Evolutionary conservation across 1,284 basidiomycete species (phyloP).

Genomic region (Chiua sp.): DNA sequence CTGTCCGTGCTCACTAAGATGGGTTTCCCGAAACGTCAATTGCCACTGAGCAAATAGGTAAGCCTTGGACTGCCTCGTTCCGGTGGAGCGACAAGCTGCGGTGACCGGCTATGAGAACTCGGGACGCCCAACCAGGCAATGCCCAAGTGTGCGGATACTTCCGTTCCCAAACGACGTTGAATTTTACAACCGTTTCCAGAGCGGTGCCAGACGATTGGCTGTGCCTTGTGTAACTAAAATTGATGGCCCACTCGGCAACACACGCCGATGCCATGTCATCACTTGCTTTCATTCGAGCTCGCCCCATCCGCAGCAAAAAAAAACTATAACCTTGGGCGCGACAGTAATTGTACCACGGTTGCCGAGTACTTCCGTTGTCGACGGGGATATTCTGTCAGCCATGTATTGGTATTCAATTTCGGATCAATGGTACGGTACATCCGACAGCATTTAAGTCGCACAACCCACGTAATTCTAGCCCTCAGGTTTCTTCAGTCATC

Average conservation of each 20-base stretch:
- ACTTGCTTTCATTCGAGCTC: constrained; percentile 7
- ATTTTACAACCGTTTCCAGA: constrained; percentile 31
- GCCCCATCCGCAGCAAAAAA: constrained; percentile 26
- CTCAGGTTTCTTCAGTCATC: not conserved
- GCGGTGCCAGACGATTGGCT: constrained; percentile 24
- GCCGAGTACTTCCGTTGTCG: constrained; percentile 30
- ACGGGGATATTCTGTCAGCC: constrained; percentile 21
- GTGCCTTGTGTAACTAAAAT: constrained; percentile 35
- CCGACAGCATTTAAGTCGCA: constrained; percentile 29
- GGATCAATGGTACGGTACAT: constrained; percentile 35
- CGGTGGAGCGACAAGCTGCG: constrained; percentile 16
- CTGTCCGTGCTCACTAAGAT: constrained; percentile 19
- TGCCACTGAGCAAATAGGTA: constrained; percentile 11
- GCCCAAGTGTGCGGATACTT: constrained; percentile 16
- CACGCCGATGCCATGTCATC: constrained; percentile 28
- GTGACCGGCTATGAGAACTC: constrained; percentile 21
- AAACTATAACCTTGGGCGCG: constrained; percentile 15
- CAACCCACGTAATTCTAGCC: constrained; percentile 33
- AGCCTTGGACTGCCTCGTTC: constrained; percentile 9
- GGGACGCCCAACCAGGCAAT: constrained; percentile 14
- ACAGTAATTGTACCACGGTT: constrained; percentile 8
- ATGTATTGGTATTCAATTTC: constrained; percentile 13
- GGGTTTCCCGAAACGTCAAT: constrained; percentile 19
- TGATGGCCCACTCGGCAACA: constrained; percentile 31
- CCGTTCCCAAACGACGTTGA: constrained; percentile 25